Evolutionary conservation across 805 yeast genomes (phyloP), one percentile per base, ranked within the genome.

Genomic region (Zygosaccharomyces kombuchaensis): DNA sequence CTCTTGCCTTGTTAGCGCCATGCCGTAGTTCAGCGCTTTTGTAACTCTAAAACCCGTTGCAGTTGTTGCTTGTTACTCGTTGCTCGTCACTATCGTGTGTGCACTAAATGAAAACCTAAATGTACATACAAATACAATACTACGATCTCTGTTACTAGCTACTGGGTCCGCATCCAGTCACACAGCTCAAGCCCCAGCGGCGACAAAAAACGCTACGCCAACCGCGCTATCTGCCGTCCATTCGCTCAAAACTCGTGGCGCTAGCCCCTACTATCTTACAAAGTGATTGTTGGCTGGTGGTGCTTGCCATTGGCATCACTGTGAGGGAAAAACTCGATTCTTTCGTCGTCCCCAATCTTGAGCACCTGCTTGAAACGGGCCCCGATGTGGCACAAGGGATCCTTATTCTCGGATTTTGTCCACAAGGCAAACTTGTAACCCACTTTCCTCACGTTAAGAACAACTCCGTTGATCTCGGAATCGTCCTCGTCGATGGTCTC

Each of bases 381-480:
- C 61, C 97, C 97, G 57, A 88, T 83, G 55, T 84, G 78, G 57
- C 72, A 76, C 64, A 86, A 76, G 54, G 84, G 82, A 44, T 69
- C 71, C 57, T 70, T 71, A 57, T 81, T 79, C 59, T 84, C 80
- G 51, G 90, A 78, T 67, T 82, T 84, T 54, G 97, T 91, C 99
- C 99, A 91, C 66, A 91, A 74, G 63, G 95, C 91, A 66, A 91
- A 77, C 70, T 88, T 85, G 75, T 77, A 80, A 55, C 81, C 87
- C 56, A 78, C 81, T 65, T 80, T 83, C 76, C 96, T 86, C 60
- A 86, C 81, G 67, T 87, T 87, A 65, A 88, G 81, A 54, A 93
- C 96, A 58, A 88, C 87, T 63, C 99, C 99, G 67, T 87, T 90
- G 55, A 93, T 93, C 72, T 88, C 91, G 64, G 84, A 79, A 47